Base-by-base conservation (phyloP, 75 land plant species). In the Adiantum capillusveneris region DNA sequence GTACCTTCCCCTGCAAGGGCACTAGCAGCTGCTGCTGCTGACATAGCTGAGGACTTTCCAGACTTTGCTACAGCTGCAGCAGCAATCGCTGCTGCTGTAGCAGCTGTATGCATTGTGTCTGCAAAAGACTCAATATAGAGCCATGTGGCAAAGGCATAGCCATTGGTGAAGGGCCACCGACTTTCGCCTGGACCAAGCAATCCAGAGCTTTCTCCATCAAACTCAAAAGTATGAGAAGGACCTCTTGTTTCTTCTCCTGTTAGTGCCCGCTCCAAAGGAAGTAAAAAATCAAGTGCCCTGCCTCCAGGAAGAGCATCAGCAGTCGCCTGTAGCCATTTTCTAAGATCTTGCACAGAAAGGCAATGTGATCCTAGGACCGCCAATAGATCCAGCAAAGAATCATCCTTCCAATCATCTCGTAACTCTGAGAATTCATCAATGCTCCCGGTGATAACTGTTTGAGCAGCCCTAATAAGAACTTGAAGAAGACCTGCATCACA, bases 131-230 rank as follows among this genome's bases (percentile, higher is more conserved):
- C 99, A 53, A 95, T 79, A 56, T 90, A 95, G 26, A 95, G 84
- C 99, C 99, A 95, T 14, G 99, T 95, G 52, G 84, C 99, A 76
- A 95, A 90, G 34, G 91, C 92, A 81, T 84, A 95, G 9, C 99
- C 99, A 74, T 80, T 84, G n/a, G 71, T 55, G 57, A 95, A 95
- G 25, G 99, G 99, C 99, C 97, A 95, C 31, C 83, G 75, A 51
- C 86, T 90, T 57, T 95, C 99, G 29, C 89, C 97, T 46, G 99
- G 86, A 53, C 88, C 99, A 31, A 95, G 88, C 59, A 95, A 73
- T 1, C 99, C 99, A 57, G 99, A 95, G 60, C 97, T 95, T 67
- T 91, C 99, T 25, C 99, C 99, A 75, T 95, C 99, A 76, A 95
- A 90, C 69, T 95, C 99, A 66, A 95, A 95, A 19, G 92, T 86